phyloP scores from a whole-genome alignment of 2,329 filamentous ascomycete genomes.

The Fusarium sp. region DNA sequence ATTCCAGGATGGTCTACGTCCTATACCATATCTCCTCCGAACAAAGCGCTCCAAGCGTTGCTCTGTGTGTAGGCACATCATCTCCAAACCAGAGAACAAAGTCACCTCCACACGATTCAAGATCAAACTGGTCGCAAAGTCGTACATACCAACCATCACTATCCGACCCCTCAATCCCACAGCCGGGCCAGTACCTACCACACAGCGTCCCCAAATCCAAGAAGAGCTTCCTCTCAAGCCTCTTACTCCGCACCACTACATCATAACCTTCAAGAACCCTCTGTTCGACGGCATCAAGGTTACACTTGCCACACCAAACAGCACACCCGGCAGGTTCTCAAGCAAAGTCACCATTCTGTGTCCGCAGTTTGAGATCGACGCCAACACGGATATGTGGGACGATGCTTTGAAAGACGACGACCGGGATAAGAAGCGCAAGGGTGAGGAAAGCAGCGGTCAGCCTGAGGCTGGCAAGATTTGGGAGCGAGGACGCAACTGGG shows the following conservation, averaged over 20 bases:
- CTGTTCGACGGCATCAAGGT: slow-evolving; percentile 92
- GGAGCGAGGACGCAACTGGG: slow-evolving; percentile 94
- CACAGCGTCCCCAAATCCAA: slow-evolving; percentile 49
- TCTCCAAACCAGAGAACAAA: slow-evolving; percentile 93
- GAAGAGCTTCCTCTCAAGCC: slow-evolving; percentile 62
- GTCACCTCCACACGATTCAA: slow-evolving; percentile 90
- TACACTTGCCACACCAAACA: slow-evolving; percentile 84
- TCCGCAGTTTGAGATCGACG: slow-evolving; percentile 92
- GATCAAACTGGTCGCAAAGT: slow-evolving; percentile 88
- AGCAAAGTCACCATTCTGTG: slow-evolving; percentile 92
- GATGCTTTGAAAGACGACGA: slow-evolving; percentile 78
- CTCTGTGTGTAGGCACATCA: slow-evolving; percentile 91
- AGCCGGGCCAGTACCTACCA: slow-evolving; percentile 52
- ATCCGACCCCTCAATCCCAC: slow-evolving; percentile 71
- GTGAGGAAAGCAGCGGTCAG: slow-evolving; percentile 60
- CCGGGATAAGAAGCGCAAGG: slow-evolving; percentile 54
- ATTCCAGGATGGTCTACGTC: slow-evolving; percentile 81
- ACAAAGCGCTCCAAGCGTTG: slow-evolving; percentile 96
- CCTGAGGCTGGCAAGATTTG: slow-evolving; percentile 95
- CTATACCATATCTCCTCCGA: slow-evolving; percentile 83
- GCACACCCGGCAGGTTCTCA: slow-evolving; percentile 80
- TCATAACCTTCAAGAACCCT: slow-evolving; percentile 92
- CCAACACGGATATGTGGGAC: slow-evolving; percentile 89
- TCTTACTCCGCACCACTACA: slow-evolving; percentile 77
- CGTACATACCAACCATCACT: slow-evolving; percentile 86